Conservation (phyloP, 306 rosid genomes). For the Benincasa hispida region DNA sequence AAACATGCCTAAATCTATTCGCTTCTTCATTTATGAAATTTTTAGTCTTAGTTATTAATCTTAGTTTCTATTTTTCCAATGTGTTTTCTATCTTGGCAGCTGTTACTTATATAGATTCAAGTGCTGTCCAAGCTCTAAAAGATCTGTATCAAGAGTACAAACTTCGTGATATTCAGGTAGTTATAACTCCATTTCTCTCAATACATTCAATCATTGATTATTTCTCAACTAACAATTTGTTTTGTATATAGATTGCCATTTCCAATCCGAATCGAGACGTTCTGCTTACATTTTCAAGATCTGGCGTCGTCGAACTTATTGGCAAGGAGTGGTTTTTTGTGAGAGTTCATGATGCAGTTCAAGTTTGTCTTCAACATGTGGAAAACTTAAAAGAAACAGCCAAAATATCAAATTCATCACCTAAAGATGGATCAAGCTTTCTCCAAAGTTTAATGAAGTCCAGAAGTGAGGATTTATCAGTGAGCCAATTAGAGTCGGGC, state of each 20-base stretch:
- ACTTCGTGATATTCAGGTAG: constrained; percentile 74
- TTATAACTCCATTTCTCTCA: not conserved
- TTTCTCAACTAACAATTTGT: constrained; percentile 1
- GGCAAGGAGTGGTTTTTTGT: constrained; percentile 97
- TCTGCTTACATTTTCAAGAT: constrained; percentile 55
- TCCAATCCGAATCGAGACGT: constrained; percentile 83
- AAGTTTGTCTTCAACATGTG: constrained; percentile 88
- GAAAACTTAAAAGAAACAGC: constrained; percentile 33
- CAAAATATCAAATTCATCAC: constrained; percentile 9
- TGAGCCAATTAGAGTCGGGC: constrained; percentile 54
- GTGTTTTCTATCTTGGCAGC: constrained; percentile 40
- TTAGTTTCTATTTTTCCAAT: constrained; percentile 1
- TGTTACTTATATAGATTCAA: constrained; percentile 90
- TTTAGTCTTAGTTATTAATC: not conserved
- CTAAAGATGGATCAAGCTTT: constrained; percentile 29
- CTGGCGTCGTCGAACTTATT: constrained; percentile 69
- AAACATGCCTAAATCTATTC: not conserved
- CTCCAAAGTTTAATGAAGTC: constrained; percentile 27
- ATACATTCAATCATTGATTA: not conserved
- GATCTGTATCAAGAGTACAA: constrained; percentile 86
- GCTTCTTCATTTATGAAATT: not conserved
- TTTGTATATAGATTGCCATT: constrained; percentile 63
- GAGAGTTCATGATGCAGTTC: constrained; percentile 97
- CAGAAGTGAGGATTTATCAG: constrained; percentile 33
- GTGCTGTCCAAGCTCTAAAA: constrained; percentile 85